These are phyloP conservation scores for Jaminaea rosea DNA, from an alignment of 1,284 basidiomycete genomes.

Conservation along the genomic window DNA sequence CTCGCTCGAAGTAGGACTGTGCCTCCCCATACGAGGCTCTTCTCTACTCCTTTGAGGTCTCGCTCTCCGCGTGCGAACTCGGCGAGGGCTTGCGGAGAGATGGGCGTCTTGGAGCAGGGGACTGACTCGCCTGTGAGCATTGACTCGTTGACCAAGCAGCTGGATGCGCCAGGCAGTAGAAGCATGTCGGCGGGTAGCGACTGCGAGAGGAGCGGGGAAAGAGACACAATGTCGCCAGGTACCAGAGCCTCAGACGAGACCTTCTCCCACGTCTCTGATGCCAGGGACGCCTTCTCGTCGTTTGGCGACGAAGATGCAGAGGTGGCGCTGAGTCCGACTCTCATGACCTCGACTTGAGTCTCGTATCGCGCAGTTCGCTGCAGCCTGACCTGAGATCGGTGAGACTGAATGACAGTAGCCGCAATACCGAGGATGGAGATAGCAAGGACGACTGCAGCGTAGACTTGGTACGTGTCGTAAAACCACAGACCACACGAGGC, in stretches of 20 bases:
- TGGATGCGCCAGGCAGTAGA: conserved; percentile 15
- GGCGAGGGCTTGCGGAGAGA: conserved; percentile 1
- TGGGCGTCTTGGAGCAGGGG: conserved; percentile 15
- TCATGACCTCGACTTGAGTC: conserved; percentile 13
- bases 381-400: conserved; percentile 15
- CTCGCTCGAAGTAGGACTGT: conserved; percentile 15
- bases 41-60: conserved; percentile 10
- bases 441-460: conserved; percentile 18
- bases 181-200: conserved; percentile 16
- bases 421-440: conserved; percentile 22
- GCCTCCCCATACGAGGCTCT: conserved; percentile 20
- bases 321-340: not conserved
- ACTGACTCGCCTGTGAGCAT: conserved; percentile 30
- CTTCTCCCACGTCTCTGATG: conserved; percentile 6
- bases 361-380: conserved; percentile 24
- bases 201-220: conserved; percentile 2
- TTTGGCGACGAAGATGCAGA: not conserved
- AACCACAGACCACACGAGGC: conserved; percentile 21
- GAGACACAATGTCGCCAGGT: conserved; percentile 23
- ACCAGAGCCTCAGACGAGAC: conserved; percentile 10
- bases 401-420: conserved; percentile 20
- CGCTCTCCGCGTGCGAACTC: not conserved
- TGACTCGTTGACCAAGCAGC: conserved; percentile 19
- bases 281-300: conserved; percentile 8
- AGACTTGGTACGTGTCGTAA: conserved; percentile 22